A percentile compares a stretch with the other conserved stretches of the same genome.
Conservation (phyloP, 139 green algal genomes). For the Chlorella sp. region DNA sequence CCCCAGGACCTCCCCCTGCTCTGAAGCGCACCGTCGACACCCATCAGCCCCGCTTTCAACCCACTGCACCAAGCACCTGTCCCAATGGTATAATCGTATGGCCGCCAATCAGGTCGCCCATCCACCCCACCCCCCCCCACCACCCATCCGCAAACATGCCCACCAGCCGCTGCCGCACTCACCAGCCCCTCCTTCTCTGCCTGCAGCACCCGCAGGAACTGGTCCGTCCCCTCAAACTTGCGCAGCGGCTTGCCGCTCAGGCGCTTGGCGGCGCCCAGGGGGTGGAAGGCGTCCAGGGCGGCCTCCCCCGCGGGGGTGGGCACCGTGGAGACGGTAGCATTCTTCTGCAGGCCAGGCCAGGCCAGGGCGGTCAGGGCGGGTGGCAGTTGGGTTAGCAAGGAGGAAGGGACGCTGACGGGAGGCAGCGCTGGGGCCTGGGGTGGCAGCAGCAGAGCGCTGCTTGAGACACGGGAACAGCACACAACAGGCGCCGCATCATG, state of each 20-base stretch:
- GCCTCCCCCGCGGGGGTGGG: constrained; percentile 69
- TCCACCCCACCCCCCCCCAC: no score
- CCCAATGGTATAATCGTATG: no score
- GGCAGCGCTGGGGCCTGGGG: not conserved
- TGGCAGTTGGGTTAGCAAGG: not conserved
- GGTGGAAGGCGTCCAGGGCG: constrained; percentile 79
- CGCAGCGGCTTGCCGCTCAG: constrained; percentile 77
- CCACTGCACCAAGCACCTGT: no score
- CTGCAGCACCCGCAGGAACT: constrained; percentile 65
- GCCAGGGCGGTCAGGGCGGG: no score
- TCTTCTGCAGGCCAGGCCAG: constrained; percentile 20
- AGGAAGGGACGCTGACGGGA: not conserved
- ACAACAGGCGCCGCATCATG: not conserved
- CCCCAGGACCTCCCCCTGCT: no score
- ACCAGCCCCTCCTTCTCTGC: constrained; percentile 65
- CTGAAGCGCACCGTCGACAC: no score
- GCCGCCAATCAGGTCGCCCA: no score
- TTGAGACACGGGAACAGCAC: not conserved
- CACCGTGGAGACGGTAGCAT: constrained; percentile 59
- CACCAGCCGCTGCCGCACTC: constrained; percentile 17
- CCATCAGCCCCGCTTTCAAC: no score
- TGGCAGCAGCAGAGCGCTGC: not conserved
- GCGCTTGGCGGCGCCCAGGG: constrained; percentile 70
- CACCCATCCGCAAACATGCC: no score
- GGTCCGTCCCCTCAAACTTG: constrained; percentile 58